Conservation (phyloP, 2,329 filamentous ascomycete genomes). For the Cordyceps javanica region DNA sequence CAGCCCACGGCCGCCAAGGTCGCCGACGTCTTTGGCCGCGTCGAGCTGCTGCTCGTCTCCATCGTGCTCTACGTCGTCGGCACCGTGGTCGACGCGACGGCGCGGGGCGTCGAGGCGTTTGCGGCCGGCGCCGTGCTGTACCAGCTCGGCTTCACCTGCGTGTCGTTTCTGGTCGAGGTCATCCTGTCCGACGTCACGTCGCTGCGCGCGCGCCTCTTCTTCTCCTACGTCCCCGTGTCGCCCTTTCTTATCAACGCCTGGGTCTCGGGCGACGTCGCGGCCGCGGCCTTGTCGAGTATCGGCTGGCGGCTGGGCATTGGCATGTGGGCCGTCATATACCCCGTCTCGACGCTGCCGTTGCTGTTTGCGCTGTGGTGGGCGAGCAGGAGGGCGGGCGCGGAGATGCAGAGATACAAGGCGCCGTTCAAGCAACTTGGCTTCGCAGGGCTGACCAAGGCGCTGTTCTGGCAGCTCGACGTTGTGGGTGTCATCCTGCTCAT, state of each 20-base stretch:
- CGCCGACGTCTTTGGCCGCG: conserved; percentile 55
- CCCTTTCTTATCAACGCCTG: conserved; percentile 61
- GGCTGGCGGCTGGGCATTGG: conserved; percentile 58
- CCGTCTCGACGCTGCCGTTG: conserved; percentile 50
- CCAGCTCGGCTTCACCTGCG: conserved; percentile 56
- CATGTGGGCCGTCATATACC: conserved; percentile 59
- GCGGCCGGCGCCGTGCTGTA: conserved; percentile 53
- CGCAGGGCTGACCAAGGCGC: conserved; percentile 18
- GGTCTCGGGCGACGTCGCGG: conserved; percentile 53
- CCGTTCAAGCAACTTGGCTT: conserved; percentile 27
- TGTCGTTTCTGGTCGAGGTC: conserved; percentile 59
- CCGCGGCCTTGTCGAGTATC: conserved; percentile 39
- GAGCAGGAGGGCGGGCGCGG: conserved; percentile 43
- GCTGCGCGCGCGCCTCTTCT: conserved; percentile 54
- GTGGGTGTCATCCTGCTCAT: conserved; percentile 40
- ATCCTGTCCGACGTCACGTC: conserved; percentile 59
- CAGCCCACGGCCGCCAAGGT: conserved; percentile 53
- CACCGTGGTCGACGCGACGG: conserved; percentile 49
- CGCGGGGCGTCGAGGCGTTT: conserved; percentile 44
- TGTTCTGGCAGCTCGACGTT: conserved; percentile 42
- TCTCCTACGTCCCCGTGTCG: conserved; percentile 54
- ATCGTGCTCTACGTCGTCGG: conserved; percentile 54
- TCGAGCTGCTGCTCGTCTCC: conserved; percentile 49
- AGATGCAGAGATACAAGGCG: conserved; percentile 33
- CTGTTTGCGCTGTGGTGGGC: conserved; percentile 45